phyloP scores from a whole-genome alignment of 768 basidiomycete genomes.

The Lactarius sp. region DNA sequence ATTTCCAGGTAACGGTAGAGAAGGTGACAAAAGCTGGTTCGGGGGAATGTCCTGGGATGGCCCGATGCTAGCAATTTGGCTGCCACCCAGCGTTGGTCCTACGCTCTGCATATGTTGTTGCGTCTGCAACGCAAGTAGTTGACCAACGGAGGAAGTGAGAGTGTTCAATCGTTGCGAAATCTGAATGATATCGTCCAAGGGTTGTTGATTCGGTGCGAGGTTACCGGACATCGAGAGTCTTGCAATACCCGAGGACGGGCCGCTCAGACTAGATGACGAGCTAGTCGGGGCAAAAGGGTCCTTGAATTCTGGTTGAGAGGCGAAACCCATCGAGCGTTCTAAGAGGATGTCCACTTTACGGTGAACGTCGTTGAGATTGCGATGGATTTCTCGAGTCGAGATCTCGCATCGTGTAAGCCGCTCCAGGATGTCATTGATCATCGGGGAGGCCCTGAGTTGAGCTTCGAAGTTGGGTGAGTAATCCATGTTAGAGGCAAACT shows the following conservation, averaged over 20 bases:
- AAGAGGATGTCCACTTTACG: slow-evolving; percentile 74
- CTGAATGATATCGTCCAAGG: slow-evolving; percentile 64
- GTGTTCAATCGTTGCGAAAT: slow-evolving; percentile 77
- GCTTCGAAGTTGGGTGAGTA: slow-evolving; percentile 53
- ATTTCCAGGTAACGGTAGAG: slow-evolving; percentile 36
- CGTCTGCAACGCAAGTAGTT: slow-evolving; percentile 75
- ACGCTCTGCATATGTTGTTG: slow-evolving; percentile 44
- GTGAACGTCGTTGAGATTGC: slow-evolving; percentile 66
- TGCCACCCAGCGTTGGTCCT: slow-evolving; percentile 28
- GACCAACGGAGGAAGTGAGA: slow-evolving; percentile 79
- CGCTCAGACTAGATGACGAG: slow-evolving; percentile 24
- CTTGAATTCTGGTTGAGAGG: slow-evolving; percentile 63
- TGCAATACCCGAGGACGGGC: slow-evolving; percentile 39
- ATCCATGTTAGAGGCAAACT: slow-evolving; percentile 48
- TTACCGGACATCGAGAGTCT: slow-evolving; percentile 62
- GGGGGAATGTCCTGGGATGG: slow-evolving; percentile 43
- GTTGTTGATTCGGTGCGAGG: slow-evolving; percentile 65
- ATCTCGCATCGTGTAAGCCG: slow-evolving; percentile 69
- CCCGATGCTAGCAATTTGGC: slow-evolving; percentile 31
- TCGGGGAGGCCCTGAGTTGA: slow-evolving; percentile 69
- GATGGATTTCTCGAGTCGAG: slow-evolving; percentile 64
- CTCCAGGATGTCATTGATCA: slow-evolving; percentile 72
- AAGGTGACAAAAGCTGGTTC: slow-evolving; percentile 37
- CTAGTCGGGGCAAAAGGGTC: slow-evolving; percentile 63
- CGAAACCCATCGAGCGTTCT: slow-evolving; percentile 52